phyloP scores from a whole-genome alignment of 148 eudicot genomes.

The Spergularia marina region DNA sequence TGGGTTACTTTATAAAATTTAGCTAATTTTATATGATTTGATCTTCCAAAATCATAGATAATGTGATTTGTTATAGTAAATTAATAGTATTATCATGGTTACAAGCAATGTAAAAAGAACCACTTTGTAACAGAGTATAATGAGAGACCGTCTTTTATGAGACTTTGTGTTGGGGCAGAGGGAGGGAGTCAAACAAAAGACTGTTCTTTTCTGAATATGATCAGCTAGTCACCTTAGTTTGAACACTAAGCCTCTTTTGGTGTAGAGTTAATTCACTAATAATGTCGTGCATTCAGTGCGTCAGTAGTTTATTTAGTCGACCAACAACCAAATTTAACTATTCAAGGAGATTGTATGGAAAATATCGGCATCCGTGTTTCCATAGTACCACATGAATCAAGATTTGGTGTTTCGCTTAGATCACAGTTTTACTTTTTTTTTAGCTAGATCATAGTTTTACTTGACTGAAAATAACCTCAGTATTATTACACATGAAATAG shows the following conservation, averaged over 20 bases:
- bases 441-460: background rate
- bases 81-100: too few relatives aligned
- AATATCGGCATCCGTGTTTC: background rate
- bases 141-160: too few relatives aligned
- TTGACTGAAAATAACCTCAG: background rate
- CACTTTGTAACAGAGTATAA: too few relatives aligned
- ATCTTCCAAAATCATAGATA: too few relatives aligned
- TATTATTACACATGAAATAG: constrained; percentile 1
- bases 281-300: background rate
- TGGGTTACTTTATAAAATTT: too few relatives aligned
- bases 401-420: background rate
- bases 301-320: background rate
- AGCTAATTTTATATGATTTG: too few relatives aligned
- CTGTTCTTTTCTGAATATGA: too few relatives aligned
- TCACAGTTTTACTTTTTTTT: background rate
- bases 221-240: background rate
- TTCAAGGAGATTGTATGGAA: background rate
- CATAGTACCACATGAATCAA: background rate
- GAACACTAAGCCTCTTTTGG: background rate
- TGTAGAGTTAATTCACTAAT: background rate
- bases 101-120: too few relatives aligned
- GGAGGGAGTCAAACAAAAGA: too few relatives aligned
- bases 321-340: background rate
- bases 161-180: too few relatives aligned
- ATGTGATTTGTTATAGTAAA: too few relatives aligned